Evolutionary conservation across 164 flowering plant genomes (phyloP).

Genomic region (Sedum album): DNA sequence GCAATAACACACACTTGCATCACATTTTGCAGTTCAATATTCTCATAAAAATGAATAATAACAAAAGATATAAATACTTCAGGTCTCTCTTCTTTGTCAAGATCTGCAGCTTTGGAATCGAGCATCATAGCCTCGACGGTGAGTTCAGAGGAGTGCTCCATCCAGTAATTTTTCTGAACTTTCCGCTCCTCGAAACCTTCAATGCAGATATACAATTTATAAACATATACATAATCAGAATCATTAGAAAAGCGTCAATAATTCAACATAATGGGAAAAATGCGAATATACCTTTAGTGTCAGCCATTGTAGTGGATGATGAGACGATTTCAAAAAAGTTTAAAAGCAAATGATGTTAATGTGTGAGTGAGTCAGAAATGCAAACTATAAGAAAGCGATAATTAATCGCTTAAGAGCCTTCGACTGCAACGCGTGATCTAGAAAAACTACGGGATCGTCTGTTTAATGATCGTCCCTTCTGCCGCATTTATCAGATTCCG

Average conservation of each 20-base stretch:
- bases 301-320: constrained; percentile 4
- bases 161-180: constrained; percentile 78
- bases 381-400: no score
- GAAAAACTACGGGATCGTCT: constrained; percentile 85
- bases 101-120: constrained; percentile 86
- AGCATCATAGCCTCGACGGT: constrained; percentile 98
- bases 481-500: constrained; percentile 57
- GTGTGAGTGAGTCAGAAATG: not conserved
- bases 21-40: not conserved
- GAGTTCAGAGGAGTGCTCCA: constrained; percentile 64
- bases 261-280: not conserved
- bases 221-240: not conserved
- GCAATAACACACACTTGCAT: not conserved
- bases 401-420: constrained; percentile 36
- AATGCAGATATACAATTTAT: not conserved
- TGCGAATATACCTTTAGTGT: constrained; percentile 24
- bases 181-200: constrained; percentile 46
- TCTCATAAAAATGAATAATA: not conserved
- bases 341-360: not conserved
- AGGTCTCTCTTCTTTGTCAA: constrained; percentile 96
- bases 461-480: constrained; percentile 49
- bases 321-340: not conserved
- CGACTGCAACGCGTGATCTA: constrained; percentile 70
- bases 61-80: constrained; percentile 33
- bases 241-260: not conserved